Evolutionary conservation across 306 rosid genomes (phyloP).

Genomic region (Rosa multiflora): DNA sequence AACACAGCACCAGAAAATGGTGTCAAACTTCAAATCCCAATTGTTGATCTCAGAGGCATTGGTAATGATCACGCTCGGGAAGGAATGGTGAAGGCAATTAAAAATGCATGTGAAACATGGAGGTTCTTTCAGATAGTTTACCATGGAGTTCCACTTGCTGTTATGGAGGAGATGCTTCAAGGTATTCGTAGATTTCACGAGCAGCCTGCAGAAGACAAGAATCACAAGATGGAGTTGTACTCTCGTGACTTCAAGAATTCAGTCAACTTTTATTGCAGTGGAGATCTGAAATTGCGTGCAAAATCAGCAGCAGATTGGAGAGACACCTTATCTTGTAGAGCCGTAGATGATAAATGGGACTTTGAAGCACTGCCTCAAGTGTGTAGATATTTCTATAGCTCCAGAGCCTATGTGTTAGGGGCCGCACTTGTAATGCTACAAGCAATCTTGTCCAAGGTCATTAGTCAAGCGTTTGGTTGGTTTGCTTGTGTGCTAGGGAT

Average conservation of each 20-base stretch:
- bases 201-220: conserved; percentile 43
- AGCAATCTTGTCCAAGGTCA: too few relatives aligned
- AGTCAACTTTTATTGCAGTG: conserved; percentile 51
- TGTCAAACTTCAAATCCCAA: too few relatives aligned
- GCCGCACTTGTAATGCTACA: too few relatives aligned
- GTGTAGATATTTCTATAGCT: conserved; percentile 51
- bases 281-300: conserved; percentile 46
- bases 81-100: conserved; percentile 29
- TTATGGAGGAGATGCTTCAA: conserved; percentile 32
- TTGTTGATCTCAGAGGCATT: not conserved
- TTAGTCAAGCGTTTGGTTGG: too few relatives aligned
- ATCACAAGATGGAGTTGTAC: conserved; percentile 72
- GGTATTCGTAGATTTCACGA: conserved; percentile 52
- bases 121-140: conserved; percentile 60
- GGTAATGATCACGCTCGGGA: conserved; percentile 8
- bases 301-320: conserved; percentile 85
- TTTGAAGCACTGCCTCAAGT: conserved; percentile 42
- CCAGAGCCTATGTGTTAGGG: too few relatives aligned
- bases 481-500: too few relatives aligned
- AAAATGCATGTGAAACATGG: conserved; percentile 72
- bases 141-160: conserved; percentile 52
- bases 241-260: conserved; percentile 58
- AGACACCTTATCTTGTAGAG: conserved; percentile 53
- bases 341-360: conserved; percentile 49
- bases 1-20: not conserved